Evolutionary conservation across 495 filamentous ascomycete species (phyloP).

Genomic region (Podospora anserina): DNA sequence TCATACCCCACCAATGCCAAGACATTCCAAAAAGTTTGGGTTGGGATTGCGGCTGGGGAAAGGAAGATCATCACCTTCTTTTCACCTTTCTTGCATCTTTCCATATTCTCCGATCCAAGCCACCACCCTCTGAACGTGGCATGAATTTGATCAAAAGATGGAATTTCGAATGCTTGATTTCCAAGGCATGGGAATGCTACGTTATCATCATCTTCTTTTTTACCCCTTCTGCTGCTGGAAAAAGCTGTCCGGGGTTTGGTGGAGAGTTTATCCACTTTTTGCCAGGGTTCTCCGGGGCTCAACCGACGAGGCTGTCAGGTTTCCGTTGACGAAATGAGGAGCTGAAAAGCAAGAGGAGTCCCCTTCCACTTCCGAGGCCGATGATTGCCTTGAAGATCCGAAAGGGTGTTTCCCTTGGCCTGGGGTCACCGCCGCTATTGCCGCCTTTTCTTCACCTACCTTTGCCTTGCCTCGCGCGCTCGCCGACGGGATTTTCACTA

Average conservation of each 20-base stretch:
- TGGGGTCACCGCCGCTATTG: not conserved
- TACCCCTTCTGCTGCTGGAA: too few relatives aligned
- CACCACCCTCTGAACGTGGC: not conserved
- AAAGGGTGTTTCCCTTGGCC: not conserved
- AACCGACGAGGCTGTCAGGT: not conserved
- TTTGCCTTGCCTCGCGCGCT: not conserved
- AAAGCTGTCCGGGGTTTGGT: not conserved
- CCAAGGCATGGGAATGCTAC: not conserved
- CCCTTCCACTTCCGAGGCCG: not conserved
- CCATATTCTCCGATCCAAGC: not conserved
- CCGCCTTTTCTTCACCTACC: not conserved
- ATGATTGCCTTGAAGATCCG: not conserved
- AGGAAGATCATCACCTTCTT: not conserved
- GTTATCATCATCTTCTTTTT: not conserved
- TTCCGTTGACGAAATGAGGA: not conserved
- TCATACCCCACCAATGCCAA: not conserved
- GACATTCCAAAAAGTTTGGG: not conserved
- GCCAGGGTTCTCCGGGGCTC: not conserved
- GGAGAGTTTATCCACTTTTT: slow-evolving; percentile 15
- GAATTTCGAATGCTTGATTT: not conserved
- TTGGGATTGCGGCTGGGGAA: not conserved
- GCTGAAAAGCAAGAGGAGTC: not conserved
- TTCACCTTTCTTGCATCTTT: not conserved
- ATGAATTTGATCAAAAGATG: not conserved
- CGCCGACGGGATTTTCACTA: not conserved